Evolutionary conservation across 1,139 yeast genomes (phyloP).

Genomic region (Ogataea hybrid): DNA sequence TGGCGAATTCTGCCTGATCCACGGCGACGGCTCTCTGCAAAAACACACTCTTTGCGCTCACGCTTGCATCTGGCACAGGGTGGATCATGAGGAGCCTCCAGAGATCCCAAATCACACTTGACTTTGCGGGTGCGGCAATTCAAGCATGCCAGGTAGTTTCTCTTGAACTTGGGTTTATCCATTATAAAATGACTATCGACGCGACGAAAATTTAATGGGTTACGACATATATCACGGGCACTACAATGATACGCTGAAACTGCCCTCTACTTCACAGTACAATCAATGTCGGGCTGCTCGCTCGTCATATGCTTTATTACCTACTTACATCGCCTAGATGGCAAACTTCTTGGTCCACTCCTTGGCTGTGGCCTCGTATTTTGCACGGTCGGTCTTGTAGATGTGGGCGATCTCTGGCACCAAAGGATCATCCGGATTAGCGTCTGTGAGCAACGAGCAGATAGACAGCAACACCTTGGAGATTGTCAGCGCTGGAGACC

Average conservation of each 20-base stretch:
- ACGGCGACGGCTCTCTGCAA: constrained; percentile 64
- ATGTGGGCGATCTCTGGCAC: constrained; percentile 98
- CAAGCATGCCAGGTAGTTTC: constrained; percentile 81
- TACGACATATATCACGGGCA: background rate
- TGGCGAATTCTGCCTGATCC: constrained; percentile 26
- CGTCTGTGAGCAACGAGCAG: constrained; percentile 76
- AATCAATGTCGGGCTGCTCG: constrained; percentile 1
- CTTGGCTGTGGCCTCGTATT: constrained; percentile 95
- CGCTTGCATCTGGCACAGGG: constrained; percentile 85
- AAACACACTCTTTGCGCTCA: constrained; percentile 77
- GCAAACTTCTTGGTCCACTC: constrained; percentile 99
- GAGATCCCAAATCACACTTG: constrained; percentile 79
- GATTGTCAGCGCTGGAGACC: constrained; percentile 70
- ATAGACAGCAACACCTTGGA: constrained; percentile 57
- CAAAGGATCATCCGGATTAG: constrained; percentile 98
- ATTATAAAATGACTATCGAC: constrained; percentile 9
- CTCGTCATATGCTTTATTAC: constrained; percentile 10
- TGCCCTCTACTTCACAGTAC: background rate
- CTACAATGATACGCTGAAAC: background rate
- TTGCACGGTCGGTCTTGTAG: constrained; percentile 90
- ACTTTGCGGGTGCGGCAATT: constrained; percentile 82
- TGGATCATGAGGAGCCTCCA: constrained; percentile 70
- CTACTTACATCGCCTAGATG: constrained; percentile 42
- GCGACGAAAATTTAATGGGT: constrained; percentile 2
- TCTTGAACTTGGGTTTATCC: constrained; percentile 35